Conservation (phyloP, 441 rosid genomes). For the Cnidoscolus chayamansa region DNA sequence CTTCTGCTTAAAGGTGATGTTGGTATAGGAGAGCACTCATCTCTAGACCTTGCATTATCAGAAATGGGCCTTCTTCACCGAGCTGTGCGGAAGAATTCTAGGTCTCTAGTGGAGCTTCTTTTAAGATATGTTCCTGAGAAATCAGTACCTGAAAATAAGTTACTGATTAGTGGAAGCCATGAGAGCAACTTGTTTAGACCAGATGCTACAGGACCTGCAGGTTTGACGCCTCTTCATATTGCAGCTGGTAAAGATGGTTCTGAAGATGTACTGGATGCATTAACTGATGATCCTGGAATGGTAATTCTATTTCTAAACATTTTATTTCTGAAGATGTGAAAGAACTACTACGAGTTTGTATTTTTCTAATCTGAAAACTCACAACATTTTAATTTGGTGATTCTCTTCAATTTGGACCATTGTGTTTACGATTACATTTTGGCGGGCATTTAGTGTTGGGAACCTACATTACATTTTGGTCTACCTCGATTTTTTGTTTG, state of each 20-base stretch:
- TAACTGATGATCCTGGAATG: slow-evolving; percentile 81
- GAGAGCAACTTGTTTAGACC: slow-evolving; percentile 61
- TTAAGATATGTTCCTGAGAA: slow-evolving; percentile 57
- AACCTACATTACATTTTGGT: too few relatives aligned
- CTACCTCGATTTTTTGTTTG: too few relatives aligned
- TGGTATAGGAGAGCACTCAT: slow-evolving; percentile 47
- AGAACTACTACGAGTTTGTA: not conserved
- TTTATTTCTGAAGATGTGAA: slow-evolving; percentile 19
- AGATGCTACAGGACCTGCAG: slow-evolving; percentile 70
- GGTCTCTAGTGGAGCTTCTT: slow-evolving; percentile 69
- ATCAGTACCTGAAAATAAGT: slow-evolving; percentile 26
- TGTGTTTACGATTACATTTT: not conserved
- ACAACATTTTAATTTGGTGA: not conserved
- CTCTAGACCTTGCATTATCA: slow-evolving; percentile 42
- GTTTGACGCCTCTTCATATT: slow-evolving; percentile 94
- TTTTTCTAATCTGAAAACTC: not conserved
- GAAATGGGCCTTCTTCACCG: slow-evolving; percentile 85
- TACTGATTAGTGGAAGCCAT: slow-evolving; percentile 24
- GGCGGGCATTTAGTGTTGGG: too few relatives aligned
- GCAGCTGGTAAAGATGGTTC: slow-evolving; percentile 98
- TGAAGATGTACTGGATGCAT: slow-evolving; percentile 71
- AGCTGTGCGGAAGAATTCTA: slow-evolving; percentile 80
- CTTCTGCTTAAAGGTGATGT: slow-evolving; percentile 57
- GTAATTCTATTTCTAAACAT: slow-evolving; percentile 32
- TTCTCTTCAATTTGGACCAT: not conserved